Evolutionary conservation across 352 stramenopile genomes (phyloP).

Genomic region (Pythium diclinum): DNA sequence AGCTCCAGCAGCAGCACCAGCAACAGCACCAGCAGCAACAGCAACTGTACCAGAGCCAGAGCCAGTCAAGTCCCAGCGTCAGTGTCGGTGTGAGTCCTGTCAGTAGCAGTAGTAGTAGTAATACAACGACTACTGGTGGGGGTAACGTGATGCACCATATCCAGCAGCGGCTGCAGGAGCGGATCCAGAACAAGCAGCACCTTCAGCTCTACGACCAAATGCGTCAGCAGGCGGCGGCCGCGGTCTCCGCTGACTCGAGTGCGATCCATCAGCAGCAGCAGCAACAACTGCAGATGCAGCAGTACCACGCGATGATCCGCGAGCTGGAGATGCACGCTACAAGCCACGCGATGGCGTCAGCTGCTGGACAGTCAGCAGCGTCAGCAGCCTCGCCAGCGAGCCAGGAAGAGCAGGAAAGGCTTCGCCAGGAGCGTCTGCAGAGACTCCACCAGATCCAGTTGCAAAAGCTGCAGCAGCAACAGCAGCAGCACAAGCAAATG

Average conservation of each 20-base stretch:
- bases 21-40: conserved; percentile 25
- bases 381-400: neutral
- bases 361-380: neutral
- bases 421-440: conserved; percentile 45
- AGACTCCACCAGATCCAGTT: conserved; percentile 52
- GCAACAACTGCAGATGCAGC: conserved; percentile 25
- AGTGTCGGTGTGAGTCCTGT: neutral
- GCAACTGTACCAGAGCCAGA: conserved; percentile 25
- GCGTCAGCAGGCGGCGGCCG: conserved; percentile 11
- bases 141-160: conserved; percentile 40
- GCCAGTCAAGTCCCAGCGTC: neutral
- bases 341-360: conserved; percentile 15
- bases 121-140: neutral
- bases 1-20: conserved; percentile 27
- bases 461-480: conserved; percentile 34
- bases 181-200: conserved; percentile 30
- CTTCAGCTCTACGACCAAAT: conserved; percentile 22
- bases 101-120: neutral
- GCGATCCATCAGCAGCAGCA: conserved; percentile 23
- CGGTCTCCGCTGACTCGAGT: neutral
- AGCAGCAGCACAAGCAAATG: conserved; percentile 27
- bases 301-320: conserved; percentile 40
- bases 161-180: conserved; percentile 38
- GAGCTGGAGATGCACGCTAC: conserved; percentile 42
- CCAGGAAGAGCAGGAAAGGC: conserved; percentile 44